Evolutionary conservation across 1,284 basidiomycete species (phyloP), one percentile per base, ranked within the genome.

Genomic region (Dichomitus squalens): DNA sequence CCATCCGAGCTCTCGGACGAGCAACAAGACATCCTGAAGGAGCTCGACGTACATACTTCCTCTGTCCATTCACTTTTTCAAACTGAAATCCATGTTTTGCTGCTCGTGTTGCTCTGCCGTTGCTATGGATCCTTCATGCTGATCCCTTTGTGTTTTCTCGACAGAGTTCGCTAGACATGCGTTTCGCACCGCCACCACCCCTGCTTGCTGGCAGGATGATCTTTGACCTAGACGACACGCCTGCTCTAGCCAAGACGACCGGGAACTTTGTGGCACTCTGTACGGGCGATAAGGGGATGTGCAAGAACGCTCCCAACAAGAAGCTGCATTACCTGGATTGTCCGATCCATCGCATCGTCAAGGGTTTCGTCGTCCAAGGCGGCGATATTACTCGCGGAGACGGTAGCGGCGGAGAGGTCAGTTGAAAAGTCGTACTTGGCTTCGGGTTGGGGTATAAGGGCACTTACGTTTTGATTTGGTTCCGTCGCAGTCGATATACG

Each of bases 341-440:
- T 48, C 74, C 76, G 18, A 71, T 83, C 1, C 80, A 81, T 64
- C 70, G 79, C 14, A 73, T 80, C 58, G 75, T 78, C 43, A 73
- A 76, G 59, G 79, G 71, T 21, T 82, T 81, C 55, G 71, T 81
- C 7, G 79, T 76, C 3, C 81, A 83, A 62, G 79, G 78, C 9
- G 79, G 81, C 2, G 80, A 83, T 60, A 66, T 81, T 39, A 81
- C 79, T n/a, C 66, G 80, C 50, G 73, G 75, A 11, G 80, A 83
- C 61, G 81, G 80, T 27, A 78, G 75, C 48, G 79, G 80, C 4
- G 80, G 81, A 6, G 80, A 82, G 75, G 78, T 78, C 53, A 40
- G 73, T 61, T 7, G 36, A 40, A 25, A 5, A 29, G 18, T 20
- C 44, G 12, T 36, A 31, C 11, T 11, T n/a, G 16, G 3, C 7